Conservation (phyloP, 164 flowering plant species). For the Euptelea pleiosperma region DNA sequence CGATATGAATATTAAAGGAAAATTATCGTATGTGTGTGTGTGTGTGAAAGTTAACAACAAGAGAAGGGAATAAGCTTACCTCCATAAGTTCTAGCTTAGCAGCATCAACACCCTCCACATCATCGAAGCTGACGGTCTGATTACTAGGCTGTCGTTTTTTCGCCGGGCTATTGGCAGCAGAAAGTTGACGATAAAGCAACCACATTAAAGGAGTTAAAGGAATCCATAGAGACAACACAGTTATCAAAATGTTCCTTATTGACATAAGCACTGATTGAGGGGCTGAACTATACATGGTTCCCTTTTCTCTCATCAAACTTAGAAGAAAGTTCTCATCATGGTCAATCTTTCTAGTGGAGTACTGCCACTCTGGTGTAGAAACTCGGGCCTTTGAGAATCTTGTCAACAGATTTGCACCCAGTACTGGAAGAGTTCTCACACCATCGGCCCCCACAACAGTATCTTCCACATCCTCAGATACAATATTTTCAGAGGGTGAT, state of each 20-base stretch:
- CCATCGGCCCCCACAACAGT: slow-evolving; percentile 17
- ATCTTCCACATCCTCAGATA: slow-evolving; percentile 25
- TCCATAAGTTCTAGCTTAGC: slow-evolving; percentile 96
- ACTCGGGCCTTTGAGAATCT: slow-evolving; percentile 28
- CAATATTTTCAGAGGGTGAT: slow-evolving; percentile 7
- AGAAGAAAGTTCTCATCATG: slow-evolving; percentile 90
- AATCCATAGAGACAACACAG: slow-evolving; percentile 82
- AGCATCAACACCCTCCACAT: slow-evolving; percentile 94
- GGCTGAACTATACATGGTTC: slow-evolving; percentile 70
- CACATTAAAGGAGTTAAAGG: slow-evolving; percentile 94
- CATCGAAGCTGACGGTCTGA: slow-evolving; percentile 71
- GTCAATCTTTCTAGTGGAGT: slow-evolving; percentile 78
- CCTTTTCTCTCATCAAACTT: slow-evolving; percentile 82
- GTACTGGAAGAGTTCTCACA: background rate
- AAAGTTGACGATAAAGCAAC: slow-evolving; percentile 86
- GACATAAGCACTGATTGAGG: slow-evolving; percentile 71
- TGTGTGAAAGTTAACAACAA: background rate
- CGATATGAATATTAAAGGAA: too few species aligned
- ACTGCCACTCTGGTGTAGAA: slow-evolving; percentile 70
- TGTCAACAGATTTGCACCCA: slow-evolving; percentile 18
- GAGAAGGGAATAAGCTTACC: slow-evolving; percentile 37
- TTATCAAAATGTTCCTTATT: slow-evolving; percentile 61
- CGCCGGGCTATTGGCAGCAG: slow-evolving; percentile 82
- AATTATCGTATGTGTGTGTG: too few species aligned
- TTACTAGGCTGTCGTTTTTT: slow-evolving; percentile 58